Percentiles rank a stretch among this genome's conserved stretches.
These are phyloP conservation scores for Pythium scleroteichum DNA, from an alignment of 352 stramenopile species.

Conservation along the genomic window DNA sequence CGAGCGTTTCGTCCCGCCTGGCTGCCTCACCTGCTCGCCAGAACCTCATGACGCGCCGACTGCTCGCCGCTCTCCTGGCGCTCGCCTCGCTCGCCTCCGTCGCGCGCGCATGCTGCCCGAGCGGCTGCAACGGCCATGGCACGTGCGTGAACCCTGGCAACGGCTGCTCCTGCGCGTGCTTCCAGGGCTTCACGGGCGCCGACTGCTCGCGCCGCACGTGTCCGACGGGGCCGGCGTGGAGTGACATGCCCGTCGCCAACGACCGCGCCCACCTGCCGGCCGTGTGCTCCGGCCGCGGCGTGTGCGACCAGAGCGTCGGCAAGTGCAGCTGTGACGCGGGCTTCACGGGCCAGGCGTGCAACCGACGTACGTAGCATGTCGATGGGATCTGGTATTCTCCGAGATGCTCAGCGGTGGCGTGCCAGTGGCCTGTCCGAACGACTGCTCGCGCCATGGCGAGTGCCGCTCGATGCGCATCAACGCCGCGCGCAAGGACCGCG, in stretches of 20 bases:
- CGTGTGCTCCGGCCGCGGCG: constrained; percentile 67
- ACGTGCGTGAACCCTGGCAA: constrained; percentile 64
- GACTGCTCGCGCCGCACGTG: constrained; percentile 89
- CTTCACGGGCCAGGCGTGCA: constrained; percentile 80
- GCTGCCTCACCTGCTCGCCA: no score
- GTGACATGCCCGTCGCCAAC: constrained; percentile 49
- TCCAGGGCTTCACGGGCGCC: constrained; percentile 82
- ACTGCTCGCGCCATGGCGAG: constrained; percentile 66
- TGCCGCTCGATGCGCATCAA: constrained; percentile 72
- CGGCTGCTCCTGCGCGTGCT: constrained; percentile 80
- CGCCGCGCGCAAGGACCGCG: constrained; percentile 61
- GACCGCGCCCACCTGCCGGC: constrained; percentile 54
- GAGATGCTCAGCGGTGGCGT: background rate
- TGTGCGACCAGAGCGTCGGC: constrained; percentile 61
- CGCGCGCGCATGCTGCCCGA: constrained; percentile 52
- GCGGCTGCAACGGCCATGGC: constrained; percentile 58
- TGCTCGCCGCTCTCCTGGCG: constrained; percentile 6
- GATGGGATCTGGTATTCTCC: background rate
- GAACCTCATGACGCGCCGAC: background rate
- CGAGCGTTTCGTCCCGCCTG: no score
- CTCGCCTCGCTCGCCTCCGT: constrained; percentile 7
- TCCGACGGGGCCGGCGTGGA: constrained; percentile 57
- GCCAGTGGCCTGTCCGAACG: constrained; percentile 75
- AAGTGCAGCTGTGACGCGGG: constrained; percentile 73
- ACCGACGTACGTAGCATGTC: constrained; percentile 48